phyloP scores from a whole-genome alignment of 2,329 filamentous ascomycete genomes.

The Diaporthe helianthi region DNA sequence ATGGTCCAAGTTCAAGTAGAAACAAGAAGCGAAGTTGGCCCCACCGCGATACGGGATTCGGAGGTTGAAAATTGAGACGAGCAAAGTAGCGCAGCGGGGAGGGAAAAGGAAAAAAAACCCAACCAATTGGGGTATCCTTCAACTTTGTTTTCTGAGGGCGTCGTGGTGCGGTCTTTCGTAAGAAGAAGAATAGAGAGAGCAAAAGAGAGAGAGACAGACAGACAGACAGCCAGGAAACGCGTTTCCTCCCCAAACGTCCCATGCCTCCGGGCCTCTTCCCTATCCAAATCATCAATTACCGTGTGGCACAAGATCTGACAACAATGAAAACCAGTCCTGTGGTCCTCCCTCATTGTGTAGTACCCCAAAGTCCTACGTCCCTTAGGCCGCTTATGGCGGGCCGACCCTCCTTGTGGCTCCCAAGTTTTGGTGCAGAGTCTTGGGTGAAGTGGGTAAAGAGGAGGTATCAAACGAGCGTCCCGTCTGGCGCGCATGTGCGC shows the following conservation, averaged over 20 bases:
- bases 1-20: slow-evolving; percentile 27
- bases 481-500: slow-evolving; percentile 3
- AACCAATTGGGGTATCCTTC: slow-evolving; percentile 35
- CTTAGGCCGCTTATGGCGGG: background rate
- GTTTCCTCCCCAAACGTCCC: background rate
- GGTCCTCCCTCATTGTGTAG: slow-evolving; percentile 19
- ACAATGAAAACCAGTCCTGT: slow-evolving; percentile 23
- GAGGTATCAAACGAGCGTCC: slow-evolving; percentile 23
- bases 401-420: background rate
- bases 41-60: background rate
- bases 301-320: slow-evolving; percentile 26
- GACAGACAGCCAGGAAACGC: slow-evolving; percentile 13
- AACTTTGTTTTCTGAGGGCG: slow-evolving; percentile 32
- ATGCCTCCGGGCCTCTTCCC: slow-evolving; percentile 1
- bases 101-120: background rate
- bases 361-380: background rate
- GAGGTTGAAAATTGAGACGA: background rate
- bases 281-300: slow-evolving; percentile 21
- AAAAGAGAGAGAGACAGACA: background rate
- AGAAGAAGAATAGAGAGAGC: no score
- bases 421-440: background rate
- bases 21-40: slow-evolving; percentile 30
- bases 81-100: background rate
- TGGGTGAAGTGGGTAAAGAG: background rate
- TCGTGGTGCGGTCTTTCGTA: slow-evolving; percentile 33